phyloP scores from a whole-genome alignment of 2,329 filamentous ascomycete genomes.

The Neurospora crassa region DNA sequence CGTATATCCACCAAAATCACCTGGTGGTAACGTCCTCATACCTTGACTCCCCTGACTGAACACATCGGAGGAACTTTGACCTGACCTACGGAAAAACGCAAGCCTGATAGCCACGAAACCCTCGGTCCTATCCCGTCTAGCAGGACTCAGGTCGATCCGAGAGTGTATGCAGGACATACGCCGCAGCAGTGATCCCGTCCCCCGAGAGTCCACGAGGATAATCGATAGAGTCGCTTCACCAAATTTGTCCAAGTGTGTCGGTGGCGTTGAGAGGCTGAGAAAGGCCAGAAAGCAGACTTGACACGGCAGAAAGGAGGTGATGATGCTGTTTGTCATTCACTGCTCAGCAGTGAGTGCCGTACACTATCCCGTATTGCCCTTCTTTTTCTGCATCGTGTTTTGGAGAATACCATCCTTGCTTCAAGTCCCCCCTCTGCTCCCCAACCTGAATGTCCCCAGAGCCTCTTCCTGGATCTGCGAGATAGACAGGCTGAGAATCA shows the following conservation, averaged over 20 bases:
- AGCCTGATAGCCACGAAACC: neutral
- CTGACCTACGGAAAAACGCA: conserved; percentile 17
- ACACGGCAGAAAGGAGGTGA: conserved; percentile 4
- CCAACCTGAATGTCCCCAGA: neutral
- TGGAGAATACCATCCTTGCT: neutral
- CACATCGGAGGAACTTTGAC: conserved; percentile 18
- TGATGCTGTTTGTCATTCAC: neutral
- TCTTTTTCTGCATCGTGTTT: neutral
- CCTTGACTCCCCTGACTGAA: neutral
- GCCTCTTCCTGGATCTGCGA: neutral
- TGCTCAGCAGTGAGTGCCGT: neutral
- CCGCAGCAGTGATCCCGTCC: conserved; percentile 21
- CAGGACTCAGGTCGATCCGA: conserved; percentile 4
- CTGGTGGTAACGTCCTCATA: neutral
- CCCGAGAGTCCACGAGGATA: neutral
- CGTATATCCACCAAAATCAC: neutral
- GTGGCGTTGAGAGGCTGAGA: conserved; percentile 7
- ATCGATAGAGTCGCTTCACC: conserved; percentile 5
- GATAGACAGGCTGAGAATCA: conserved; percentile 5
- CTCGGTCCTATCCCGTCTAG: conserved; percentile 8
- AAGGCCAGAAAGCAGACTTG: conserved; percentile 14
- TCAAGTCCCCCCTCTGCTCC: conserved; percentile 6
- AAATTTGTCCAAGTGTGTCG: conserved; percentile 11
- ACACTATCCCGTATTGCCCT: neutral
- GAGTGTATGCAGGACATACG: neutral